Base-by-base conservation (phyloP, 345 rosid genomes). In the Brassica napus region DNA sequence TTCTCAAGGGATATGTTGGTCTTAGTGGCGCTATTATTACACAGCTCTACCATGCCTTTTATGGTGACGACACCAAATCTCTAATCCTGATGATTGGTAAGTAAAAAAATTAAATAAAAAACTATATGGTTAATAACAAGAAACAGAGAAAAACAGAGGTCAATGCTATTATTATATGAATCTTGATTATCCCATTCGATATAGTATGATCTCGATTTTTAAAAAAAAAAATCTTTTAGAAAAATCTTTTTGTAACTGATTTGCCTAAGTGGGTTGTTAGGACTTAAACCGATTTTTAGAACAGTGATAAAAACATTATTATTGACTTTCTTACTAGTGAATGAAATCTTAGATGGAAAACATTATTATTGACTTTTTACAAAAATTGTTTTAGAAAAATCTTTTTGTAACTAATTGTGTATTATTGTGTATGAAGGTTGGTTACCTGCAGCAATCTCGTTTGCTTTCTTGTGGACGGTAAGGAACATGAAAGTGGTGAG, bases 1-100 rank as follows among this genome's bases (percentile, higher is more conserved):
- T 88, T 31, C 79, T 86, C 72, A 88, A 88, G 59, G 89, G 88
- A 1, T 83, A 83, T 44, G 86, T 88, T 63, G 89, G 91, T 59
- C 75, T 86, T 16, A 85, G 89, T 39, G 91, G 91, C 8, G 89
- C 91, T 28, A 86, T 88, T 54, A 54, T 88, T 54, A 83, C 88
- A 1, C 88, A 85, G 35, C 64, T 88, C n/a, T 88, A 54, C 66
- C 91, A 74, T 76, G 89, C 86, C 39, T 26, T 88, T 11, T 76
- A 88, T 42, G 89, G 87, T 4, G 82, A 86, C n/a, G 74, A 83
- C 64, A 71, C 85, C 3, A 74, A 74, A 54, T 64, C 82, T 11
- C 82, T 86, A 6, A 88, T 88, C 72, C 63, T 86, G 81, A 54
- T 86, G 30, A 81, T 86, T 8, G 87, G 88, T 80, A 71, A 32